Percentiles rank a stretch among this genome's conserved stretches.
These are phyloP conservation scores for Pestalotiopsis sp. DNA, from an alignment of 2,329 filamentous ascomycete genomes.

Conservation along the genomic window DNA sequence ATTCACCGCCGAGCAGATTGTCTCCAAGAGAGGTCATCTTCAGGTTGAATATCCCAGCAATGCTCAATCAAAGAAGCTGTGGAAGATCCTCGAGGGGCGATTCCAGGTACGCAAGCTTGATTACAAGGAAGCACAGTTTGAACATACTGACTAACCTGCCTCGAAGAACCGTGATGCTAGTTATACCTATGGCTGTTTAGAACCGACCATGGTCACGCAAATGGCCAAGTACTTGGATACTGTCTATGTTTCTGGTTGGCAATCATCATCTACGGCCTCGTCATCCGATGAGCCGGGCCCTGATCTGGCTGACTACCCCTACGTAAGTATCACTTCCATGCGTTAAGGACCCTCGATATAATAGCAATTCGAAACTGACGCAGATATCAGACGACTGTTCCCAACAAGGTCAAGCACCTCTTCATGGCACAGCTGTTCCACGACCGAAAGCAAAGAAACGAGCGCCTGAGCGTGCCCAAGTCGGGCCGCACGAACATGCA, in stretches of 20 bases:
- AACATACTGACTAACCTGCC: constrained; percentile 8
- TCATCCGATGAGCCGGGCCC: constrained; percentile 94
- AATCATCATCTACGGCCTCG: constrained; percentile 95
- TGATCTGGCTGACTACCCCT: constrained; percentile 97
- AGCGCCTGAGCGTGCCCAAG: constrained; percentile 79
- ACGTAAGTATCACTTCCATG: constrained; percentile 54
- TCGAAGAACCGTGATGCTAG: constrained; percentile 79
- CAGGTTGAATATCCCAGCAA: constrained; percentile 93
- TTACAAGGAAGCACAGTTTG: background rate
- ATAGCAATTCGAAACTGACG: background rate
- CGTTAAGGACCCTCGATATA: too few species aligned
- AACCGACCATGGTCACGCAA: constrained; percentile 97
- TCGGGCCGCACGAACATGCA: constrained; percentile 71
- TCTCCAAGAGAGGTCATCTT: constrained; percentile 89
- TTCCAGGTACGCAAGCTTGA: constrained; percentile 68
- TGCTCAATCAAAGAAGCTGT: constrained; percentile 88
- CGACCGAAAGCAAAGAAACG: constrained; percentile 97
- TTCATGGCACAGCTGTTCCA: constrained; percentile 99
- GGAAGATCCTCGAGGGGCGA: constrained; percentile 82
- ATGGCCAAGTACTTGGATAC: constrained; percentile 99
- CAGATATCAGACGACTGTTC: constrained; percentile 78
- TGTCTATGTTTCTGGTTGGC: constrained; percentile 98
- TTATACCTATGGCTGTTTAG: constrained; percentile 95
- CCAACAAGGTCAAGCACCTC: constrained; percentile 96
- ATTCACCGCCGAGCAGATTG: constrained; percentile 96